phyloP scores from a whole-genome alignment of 768 basidiomycete genomes.

The Clitopilus passeckerianus region DNA sequence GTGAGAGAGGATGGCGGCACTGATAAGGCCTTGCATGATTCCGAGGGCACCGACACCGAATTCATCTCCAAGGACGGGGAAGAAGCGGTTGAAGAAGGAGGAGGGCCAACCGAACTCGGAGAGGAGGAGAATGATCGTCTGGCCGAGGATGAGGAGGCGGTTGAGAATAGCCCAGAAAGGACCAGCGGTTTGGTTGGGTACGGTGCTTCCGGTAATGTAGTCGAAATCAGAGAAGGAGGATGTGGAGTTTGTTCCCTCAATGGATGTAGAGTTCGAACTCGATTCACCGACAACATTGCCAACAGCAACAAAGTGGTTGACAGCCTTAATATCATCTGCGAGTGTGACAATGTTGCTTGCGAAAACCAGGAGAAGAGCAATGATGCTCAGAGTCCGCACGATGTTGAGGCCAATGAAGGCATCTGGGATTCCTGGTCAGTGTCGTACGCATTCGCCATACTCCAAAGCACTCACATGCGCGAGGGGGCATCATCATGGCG shows the following conservation, averaged over 20 bases:
- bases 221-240: conserved; percentile 37
- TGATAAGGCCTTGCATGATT: conserved; percentile 79
- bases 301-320: conserved; percentile 56
- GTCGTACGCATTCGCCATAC: neutral
- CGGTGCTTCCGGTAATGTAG: conserved; percentile 58
- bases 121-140: conserved; percentile 73
- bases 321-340: conserved; percentile 69
- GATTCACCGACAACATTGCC: conserved; percentile 22
- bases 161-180: conserved; percentile 91
- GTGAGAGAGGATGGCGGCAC: conserved; percentile 69
- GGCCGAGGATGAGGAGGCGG: conserved; percentile 81
- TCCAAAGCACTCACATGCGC: conserved; percentile 15
- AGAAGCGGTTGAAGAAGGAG: conserved; percentile 74
- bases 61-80: conserved; percentile 79
- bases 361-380: conserved; percentile 76
- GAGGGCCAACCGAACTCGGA: conserved; percentile 83
- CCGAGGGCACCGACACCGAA: conserved; percentile 89
- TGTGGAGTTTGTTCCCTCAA: conserved; percentile 72
- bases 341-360: conserved; percentile 73
- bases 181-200: conserved; percentile 88
- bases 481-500: conserved; percentile 13
- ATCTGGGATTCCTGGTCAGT: conserved; percentile 24
- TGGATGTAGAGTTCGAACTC: conserved; percentile 22
- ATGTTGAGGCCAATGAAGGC: conserved; percentile 76
- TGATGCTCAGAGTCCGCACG: conserved; percentile 74